These are phyloP conservation scores for Alternaria incomplexa DNA, from an alignment of 2,329 filamentous ascomycete genomes.

Conservation along the genomic window DNA sequence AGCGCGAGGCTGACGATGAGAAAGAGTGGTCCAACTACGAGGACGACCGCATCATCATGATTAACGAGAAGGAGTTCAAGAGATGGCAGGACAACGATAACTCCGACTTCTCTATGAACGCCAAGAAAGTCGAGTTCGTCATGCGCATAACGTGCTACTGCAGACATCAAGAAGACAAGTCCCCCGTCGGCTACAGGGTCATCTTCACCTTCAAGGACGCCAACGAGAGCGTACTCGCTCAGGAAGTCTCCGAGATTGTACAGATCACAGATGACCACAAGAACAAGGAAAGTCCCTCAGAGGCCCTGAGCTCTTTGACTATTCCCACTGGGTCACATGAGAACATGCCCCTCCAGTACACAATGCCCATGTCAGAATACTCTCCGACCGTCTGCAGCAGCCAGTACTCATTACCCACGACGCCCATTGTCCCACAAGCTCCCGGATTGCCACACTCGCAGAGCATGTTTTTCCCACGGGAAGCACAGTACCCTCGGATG, in stretches of 20 bases:
- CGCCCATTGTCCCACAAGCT: constrained; percentile 27
- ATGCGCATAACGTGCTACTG: constrained; percentile 99
- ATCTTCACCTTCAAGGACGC: constrained; percentile 94
- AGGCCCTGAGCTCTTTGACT: constrained; percentile 26
- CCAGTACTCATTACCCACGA: constrained; percentile 36
- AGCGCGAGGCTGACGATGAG: constrained; percentile 85
- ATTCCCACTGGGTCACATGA: constrained; percentile 21
- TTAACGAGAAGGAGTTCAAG: constrained; percentile 48
- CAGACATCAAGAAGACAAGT: constrained; percentile 91
- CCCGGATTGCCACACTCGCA: constrained; percentile 29
- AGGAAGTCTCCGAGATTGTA: constrained; percentile 78
- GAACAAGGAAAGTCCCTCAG: constrained; percentile 53
- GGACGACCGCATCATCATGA: constrained; percentile 52
- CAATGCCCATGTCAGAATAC: constrained; percentile 28
- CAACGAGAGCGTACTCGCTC: constrained; percentile 76
- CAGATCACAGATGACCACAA: constrained; percentile 99
- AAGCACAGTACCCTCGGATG: constrained; percentile 20
- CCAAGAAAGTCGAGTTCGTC: constrained; percentile 80
- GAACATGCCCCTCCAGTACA: constrained; percentile 22
- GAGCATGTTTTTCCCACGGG: constrained; percentile 24
- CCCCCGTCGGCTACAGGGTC: constrained; percentile 75
- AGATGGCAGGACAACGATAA: constrained; percentile 38
- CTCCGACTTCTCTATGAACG: constrained; percentile 37
- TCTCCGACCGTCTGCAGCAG: constrained; percentile 28
- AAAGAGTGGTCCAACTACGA: constrained; percentile 71